Base-by-base conservation (phyloP, 2,329 filamentous ascomycete species). In the Venturia effusa region DNA sequence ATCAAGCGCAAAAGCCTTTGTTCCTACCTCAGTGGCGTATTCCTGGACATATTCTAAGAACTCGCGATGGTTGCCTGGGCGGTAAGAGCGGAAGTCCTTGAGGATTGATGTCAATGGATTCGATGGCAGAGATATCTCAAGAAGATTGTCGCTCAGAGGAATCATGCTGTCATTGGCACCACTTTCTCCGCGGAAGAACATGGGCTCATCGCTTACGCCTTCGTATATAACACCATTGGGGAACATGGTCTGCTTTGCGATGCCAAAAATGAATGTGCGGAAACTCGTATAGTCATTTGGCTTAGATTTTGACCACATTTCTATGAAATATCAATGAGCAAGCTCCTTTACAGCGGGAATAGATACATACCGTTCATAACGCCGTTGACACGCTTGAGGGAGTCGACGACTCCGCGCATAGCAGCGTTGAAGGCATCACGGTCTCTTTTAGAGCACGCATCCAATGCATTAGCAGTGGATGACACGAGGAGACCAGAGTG, bases 251-350 rank as follows among this genome's bases (percentile, higher is more conserved):
- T 97, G 92, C 59, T 85, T 88, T 1, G 91, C 95, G 76, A 97
- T 96, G 69, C 93, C 93, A 72, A 96, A 96, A 78, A 97, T 97
- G 80, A 97, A 97, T 13, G 93, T 96, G 48, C 92, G 88, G 84
- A 96, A 97, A 69, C 84, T 88, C 65, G 89, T 90, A 78, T 97
- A 97, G 68, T 91, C 85, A 22, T 83, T 82, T 2, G 92, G 92
- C 69, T 89, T 89, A 64, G 89, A 94, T 74, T 92, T 90, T 66
- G 82, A 83, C 93, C 92, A 97, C 93, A 97, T 97, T 55, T 80
- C 83, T 85, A 61, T 11, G 22, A 8, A 11, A 6, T 17, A 27
- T 64, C 60, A 61, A 24, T 61, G 11, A 59, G 43, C 11, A 43
- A 1, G 27, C 10, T 61, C 24, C 39, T 62, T 66, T 39, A 62